Percentiles rank a stretch among this genome's conserved stretches.
Conservation (phyloP, 306 rosid species). For the Leucaena leucocephala region DNA sequence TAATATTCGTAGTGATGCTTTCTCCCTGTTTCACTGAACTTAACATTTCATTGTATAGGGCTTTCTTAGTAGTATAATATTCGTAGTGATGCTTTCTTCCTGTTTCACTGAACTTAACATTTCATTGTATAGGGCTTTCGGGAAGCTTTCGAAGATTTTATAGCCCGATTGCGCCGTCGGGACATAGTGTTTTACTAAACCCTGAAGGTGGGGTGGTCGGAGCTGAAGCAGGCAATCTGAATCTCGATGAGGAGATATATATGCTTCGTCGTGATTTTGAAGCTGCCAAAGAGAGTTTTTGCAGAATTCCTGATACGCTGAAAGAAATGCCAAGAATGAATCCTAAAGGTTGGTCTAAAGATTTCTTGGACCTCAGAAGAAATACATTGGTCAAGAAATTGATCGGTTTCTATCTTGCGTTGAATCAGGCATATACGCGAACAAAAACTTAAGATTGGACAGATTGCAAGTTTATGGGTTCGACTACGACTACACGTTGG, state of each 20-base stretch:
- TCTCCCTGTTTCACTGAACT: conserved; percentile 30
- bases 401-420: conserved; percentile 19
- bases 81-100: conserved; percentile 5
- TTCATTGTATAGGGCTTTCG: conserved; percentile 50
- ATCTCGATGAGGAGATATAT: conserved; percentile 50
- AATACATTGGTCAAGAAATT: conserved; percentile 2
- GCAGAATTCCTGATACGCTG: conserved; percentile 64
- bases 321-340: conserved; percentile 74
- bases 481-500: conserved; percentile 94
- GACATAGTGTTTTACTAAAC: conserved; percentile 36
- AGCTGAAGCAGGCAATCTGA: conserved; percentile 25
- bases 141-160: conserved; percentile 55
- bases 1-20: not conserved
- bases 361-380: not conserved
- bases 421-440: conserved; percentile 82
- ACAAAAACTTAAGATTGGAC: conserved; percentile 83
- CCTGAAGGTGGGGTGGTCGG: conserved; percentile 20
- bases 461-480: conserved; percentile 85
- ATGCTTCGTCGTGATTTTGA: conserved; percentile 66
- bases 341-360: conserved; percentile 67
- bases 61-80: not conserved
- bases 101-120: conserved; percentile 26
- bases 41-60: conserved; percentile 43
- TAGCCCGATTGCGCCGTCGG: conserved; percentile 36
- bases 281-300: conserved; percentile 66